Evolutionary conservation across 2,329 filamentous ascomycete genomes (phyloP).

Genomic region (Microsporum audouinii): DNA sequence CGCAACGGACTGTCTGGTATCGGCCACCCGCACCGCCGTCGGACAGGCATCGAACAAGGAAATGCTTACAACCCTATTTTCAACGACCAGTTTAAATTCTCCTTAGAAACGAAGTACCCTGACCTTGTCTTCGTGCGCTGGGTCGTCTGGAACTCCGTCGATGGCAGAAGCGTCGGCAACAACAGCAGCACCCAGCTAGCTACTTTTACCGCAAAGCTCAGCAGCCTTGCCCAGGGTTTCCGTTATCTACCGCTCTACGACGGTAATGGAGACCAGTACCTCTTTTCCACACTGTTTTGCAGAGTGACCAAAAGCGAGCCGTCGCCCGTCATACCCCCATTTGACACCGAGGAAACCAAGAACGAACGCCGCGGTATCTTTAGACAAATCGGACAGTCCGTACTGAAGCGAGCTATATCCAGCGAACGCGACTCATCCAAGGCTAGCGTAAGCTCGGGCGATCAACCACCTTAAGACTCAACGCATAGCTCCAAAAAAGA

Average conservation of each 20-base stretch:
- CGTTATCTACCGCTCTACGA: slow-evolving; percentile 85
- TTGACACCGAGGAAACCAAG: slow-evolving; percentile 30
- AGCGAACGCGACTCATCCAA: slow-evolving; percentile 28
- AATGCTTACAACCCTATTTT: slow-evolving; percentile 94
- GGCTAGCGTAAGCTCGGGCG: slow-evolving; percentile 2
- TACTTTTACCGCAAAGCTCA: slow-evolving; percentile 85
- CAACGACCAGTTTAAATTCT: slow-evolving; percentile 65
- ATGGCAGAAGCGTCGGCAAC: slow-evolving; percentile 59
- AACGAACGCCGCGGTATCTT: slow-evolving; percentile 33
- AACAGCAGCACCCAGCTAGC: slow-evolving; percentile 56
- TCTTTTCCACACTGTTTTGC: slow-evolving; percentile 92
- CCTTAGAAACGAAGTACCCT: slow-evolving; percentile 83
- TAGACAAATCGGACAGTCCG: slow-evolving; percentile 33
- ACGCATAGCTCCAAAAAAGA: not conserved
- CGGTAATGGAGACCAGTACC: slow-evolving; percentile 76
- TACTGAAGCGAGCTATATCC: slow-evolving; percentile 35
- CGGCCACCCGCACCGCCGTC: slow-evolving; percentile 61
- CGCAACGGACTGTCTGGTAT: slow-evolving; percentile 55
- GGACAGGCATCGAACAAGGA: slow-evolving; percentile 67
- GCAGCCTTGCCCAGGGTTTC: slow-evolving; percentile 80
- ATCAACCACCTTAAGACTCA: not conserved
- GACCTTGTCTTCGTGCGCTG: slow-evolving; percentile 88
- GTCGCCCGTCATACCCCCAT: slow-evolving; percentile 29
- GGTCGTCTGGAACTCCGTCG: slow-evolving; percentile 76
- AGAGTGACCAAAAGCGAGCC: slow-evolving; percentile 58